A percentile compares a stretch with the other conserved stretches of the same genome.
Conservation (phyloP, 225 moss, liverwort and hornwort species). For the Sphagnum contortum region DNA sequence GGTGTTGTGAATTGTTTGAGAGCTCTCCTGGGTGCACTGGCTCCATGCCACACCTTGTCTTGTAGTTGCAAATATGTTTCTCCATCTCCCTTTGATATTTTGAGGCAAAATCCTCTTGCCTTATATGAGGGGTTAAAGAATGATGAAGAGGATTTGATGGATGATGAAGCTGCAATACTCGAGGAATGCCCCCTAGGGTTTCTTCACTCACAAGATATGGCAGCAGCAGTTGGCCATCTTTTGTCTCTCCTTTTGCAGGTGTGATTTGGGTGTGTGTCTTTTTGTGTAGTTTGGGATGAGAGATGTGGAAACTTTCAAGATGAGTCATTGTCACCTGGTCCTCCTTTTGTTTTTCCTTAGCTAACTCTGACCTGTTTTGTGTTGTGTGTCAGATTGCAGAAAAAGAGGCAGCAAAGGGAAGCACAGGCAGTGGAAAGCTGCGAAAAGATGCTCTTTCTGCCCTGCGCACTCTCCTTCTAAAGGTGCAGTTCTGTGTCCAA, state of each 20-base stretch:
- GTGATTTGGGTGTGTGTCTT: conserved; percentile 2
- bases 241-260: conserved; percentile 90
- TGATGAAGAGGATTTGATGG: conserved; percentile 7
- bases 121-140: conserved; percentile 24
- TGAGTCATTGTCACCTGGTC: background rate
- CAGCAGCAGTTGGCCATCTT: conserved; percentile 71
- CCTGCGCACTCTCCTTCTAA: conserved; percentile 50
- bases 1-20: conserved; percentile 57
- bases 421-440: conserved; percentile 77
- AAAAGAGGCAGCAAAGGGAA: conserved; percentile 62
- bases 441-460: conserved; percentile 69
- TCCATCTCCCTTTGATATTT: conserved; percentile 46
- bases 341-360: too few relatives aligned
- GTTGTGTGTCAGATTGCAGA: conserved; percentile 59
- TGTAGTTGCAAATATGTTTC: conserved; percentile 50
- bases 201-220: conserved; percentile 64
- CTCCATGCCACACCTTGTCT: conserved; percentile 28
- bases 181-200: conserved; percentile 60
- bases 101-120: conserved; percentile 33
- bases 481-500: conserved; percentile 25
- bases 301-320: background rate
- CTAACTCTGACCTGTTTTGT: too few relatives aligned
- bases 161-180: conserved; percentile 15
- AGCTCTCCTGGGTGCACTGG: conserved; percentile 44
- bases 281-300: background rate